Base-by-base conservation (phyloP, 805 yeast genomes). In the Spathaspora sp. region DNA sequence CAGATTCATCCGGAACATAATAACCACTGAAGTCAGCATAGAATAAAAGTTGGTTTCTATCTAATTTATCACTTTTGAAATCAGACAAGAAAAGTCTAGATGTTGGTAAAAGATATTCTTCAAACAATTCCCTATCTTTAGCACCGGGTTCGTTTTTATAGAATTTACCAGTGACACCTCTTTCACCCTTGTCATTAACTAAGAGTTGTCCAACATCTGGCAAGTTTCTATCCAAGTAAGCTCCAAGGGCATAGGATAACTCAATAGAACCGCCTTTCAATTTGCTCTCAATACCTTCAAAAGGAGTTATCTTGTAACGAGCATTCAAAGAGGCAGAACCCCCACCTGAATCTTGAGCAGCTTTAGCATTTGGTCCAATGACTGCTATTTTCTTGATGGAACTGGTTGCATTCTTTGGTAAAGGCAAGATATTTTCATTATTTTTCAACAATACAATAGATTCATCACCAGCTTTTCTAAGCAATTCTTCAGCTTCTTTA, bases 321-420 rank as follows among this genome's bases (percentile, higher is more conserved):
- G 82, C 76, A 28, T 65, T 64, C 56, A 79, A 65, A 8, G 81
- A 69, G 32, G 86, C 85, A 17, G 86, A 81, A 6, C 87, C 87
- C 54, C 87, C 87, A 51, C 87, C 87, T 19, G 81, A 76, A 55
- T 70, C 76, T 40, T 76, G 73, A 5, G 81, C 69, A 44, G 60
- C 63, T 55, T 72, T 78, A 29, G 82, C 86, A 54, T 79, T 80
- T 40, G 86, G 86, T 2, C 88, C 89, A 57, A 83, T 78, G 11
- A 83, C 77, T 1, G 81, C 80, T 32, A 75, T 69, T 11, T 61
- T 70, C 46, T 57, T 52, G 16, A 52, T 6, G 14, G 35, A 46
- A 11, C 10, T 31, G 16, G 29, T 47, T 11, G 57, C 55, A 6
- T 46, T 46, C 47, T 59, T 60, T 7, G 68, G 59, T 44, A 83